A percentile compares a stretch with the other conserved stretches of the same genome.
Evolutionary conservation across 1,139 yeast genomes (phyloP).

Genomic region (Kodamaea ohmeri): DNA sequence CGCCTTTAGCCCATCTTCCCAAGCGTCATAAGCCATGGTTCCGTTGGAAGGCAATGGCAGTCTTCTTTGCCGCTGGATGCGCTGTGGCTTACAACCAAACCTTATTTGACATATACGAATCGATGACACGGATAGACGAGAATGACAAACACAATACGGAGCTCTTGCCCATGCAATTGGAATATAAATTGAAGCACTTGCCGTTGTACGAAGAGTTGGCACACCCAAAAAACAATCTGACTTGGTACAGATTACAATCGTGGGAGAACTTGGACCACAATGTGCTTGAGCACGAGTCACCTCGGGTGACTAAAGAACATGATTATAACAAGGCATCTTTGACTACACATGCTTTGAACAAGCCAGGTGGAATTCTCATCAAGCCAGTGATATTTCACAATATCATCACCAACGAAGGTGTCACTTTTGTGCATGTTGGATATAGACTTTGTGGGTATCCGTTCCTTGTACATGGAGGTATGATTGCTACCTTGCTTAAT

Average conservation of each 20-base stretch:
- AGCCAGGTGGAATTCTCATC: constrained; percentile 77
- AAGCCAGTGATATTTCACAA: constrained; percentile 72
- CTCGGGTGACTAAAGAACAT: constrained; percentile 23
- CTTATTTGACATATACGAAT: constrained; percentile 33
- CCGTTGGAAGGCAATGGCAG: constrained; percentile 31
- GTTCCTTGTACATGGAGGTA: constrained; percentile 85
- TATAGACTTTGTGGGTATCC: constrained; percentile 84
- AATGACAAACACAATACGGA: constrained; percentile 17
- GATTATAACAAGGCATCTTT: constrained; percentile 32
- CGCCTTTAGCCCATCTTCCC: constrained; percentile 37
- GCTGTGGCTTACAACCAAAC: constrained; percentile 36
- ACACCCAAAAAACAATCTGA: constrained; percentile 36
- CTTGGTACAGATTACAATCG: constrained; percentile 48
- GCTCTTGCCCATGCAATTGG: constrained; percentile 30
- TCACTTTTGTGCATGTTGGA: constrained; percentile 75
- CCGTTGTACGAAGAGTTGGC: constrained; percentile 51
- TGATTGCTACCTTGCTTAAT: constrained; percentile 76
- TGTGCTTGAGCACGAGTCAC: constrained; percentile 25
- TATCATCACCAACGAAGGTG: constrained; percentile 52
- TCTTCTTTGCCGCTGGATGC: constrained; percentile 30
- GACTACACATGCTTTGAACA: constrained; percentile 36
- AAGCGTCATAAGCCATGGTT: constrained; percentile 27
- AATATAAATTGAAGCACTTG: constrained; percentile 47
- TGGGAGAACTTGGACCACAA: constrained; percentile 60
- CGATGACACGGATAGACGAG: constrained; percentile 28